phyloP scores from a whole-genome alignment of 2,329 filamentous ascomycete species.

The Aspergillus spinulosporus region DNA sequence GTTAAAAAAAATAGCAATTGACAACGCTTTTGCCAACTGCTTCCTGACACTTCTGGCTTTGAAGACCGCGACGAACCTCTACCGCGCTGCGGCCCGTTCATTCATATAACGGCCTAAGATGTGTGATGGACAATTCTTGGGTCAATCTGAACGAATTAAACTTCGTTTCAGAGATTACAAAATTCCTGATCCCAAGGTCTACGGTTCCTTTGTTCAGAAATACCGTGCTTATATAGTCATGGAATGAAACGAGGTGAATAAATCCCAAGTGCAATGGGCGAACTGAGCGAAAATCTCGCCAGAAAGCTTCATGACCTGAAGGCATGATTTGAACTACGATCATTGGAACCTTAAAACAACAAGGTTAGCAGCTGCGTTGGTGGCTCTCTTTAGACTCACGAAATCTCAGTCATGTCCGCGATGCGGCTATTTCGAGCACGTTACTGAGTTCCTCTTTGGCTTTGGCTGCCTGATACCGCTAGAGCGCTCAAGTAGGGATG shows the following conservation, averaged over 20 bases:
- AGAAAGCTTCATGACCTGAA: neutral
- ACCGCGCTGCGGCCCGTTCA: slow-evolving; percentile 21
- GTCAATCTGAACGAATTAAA: slow-evolving; percentile 34
- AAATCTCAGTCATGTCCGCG: neutral
- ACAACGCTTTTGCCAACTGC: slow-evolving; percentile 19
- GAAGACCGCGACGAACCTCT: slow-evolving; percentile 21
- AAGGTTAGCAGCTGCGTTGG: neutral
- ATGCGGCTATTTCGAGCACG: neutral
- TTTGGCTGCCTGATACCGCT: too few relatives aligned
- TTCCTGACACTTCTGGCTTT: slow-evolving; percentile 25
- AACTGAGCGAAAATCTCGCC: neutral
- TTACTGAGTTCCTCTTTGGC: too few relatives aligned
- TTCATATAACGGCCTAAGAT: slow-evolving; percentile 30
- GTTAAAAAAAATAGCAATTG: slow-evolving; percentile 6
- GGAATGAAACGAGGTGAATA: neutral
- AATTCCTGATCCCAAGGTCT: slow-evolving; percentile 41
- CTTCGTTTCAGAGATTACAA: slow-evolving; percentile 38
- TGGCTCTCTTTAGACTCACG: neutral
- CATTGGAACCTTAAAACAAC: neutral
- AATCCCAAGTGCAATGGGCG: neutral
- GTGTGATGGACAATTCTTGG: slow-evolving; percentile 32
- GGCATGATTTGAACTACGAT: neutral
- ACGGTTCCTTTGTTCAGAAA: slow-evolving; percentile 37
- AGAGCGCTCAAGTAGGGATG: too few relatives aligned
- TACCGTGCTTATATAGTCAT: slow-evolving; percentile 1